Evolutionary conservation across 805 yeast genomes (phyloP), one percentile per base, ranked within the genome.

Genomic region (Helenozyma rhizophorensis): DNA sequence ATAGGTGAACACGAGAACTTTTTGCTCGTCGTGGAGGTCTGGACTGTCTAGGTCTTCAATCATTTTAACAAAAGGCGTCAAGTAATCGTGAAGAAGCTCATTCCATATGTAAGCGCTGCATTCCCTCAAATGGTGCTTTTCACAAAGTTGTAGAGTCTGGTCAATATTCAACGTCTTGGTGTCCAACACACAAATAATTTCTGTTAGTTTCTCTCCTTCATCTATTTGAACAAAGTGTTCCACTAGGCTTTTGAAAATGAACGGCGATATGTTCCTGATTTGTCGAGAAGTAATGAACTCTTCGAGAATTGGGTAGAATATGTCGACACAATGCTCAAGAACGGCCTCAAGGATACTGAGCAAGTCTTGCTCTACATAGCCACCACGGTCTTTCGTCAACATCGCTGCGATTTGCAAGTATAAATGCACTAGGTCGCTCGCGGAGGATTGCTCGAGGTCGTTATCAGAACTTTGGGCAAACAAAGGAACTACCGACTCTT

Each of bases 151-250:
- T 10, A 87, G 67, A 0, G 95, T 78, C 14, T 80, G 60, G 56
- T 90, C 96, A 23, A 90, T 72, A 50, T 90, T 96, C 31, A 93
- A 66, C 9, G 78, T 71, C 6, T 64, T 46, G 7, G 83, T 67
- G 47, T 88, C 89, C 16, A 90, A 52, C 2, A 76, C 59, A 45
- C 95, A 83, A 9, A 89, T 64, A 21, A 85, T 51, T 36, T 80
- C 80, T 27, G 86, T 88, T 13, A 90, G 62, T 0, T 58, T 45
- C 2, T 69, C 74, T 3, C 75, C 70, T 28, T 67, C 58, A 5
- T 59, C 64, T 4, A 45, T 41, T 0, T 54, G 36, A 1, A 70
- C 62, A 42, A 75, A 78, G 32, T 63, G 56, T 19, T 63, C 60
- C 2, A 89, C 81, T 58, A 89, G 67, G 9, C 68, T 69, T 43